phyloP scores from a whole-genome alignment of 164 flowering plant species.

The Sextonia rubra region DNA sequence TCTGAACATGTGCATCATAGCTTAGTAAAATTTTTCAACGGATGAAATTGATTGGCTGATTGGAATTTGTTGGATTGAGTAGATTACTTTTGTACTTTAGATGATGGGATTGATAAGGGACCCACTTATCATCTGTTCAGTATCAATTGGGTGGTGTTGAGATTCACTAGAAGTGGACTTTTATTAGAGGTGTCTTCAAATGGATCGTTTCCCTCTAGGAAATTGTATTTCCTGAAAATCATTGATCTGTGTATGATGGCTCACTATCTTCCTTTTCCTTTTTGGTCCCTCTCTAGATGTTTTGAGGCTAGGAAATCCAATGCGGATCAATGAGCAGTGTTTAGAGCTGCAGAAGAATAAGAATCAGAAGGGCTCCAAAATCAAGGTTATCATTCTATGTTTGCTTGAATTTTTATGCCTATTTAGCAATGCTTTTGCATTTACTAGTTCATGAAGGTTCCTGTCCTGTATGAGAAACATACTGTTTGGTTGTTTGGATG shows the following conservation, averaged over 20 bases:
- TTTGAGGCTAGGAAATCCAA: conserved; percentile 53
- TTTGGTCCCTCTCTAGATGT: conserved; percentile 48
- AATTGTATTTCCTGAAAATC: neutral
- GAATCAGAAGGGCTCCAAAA: conserved; percentile 49
- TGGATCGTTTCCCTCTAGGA: neutral
- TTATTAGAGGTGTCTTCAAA: neutral
- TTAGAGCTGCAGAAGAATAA: conserved; percentile 84
- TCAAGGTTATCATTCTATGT: conserved; percentile 40
- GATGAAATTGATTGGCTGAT: neutral
- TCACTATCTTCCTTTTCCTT: neutral
- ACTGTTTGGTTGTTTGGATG: neutral
- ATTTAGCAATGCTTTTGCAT: neutral
- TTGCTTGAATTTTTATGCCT: neutral
- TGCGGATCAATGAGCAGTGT: conserved; percentile 74
- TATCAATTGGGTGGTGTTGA: neutral
- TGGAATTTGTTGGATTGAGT: neutral
- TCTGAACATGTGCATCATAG: too few species aligned
- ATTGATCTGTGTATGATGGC: neutral
- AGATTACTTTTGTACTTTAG: neutral
- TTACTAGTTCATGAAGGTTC: neutral
- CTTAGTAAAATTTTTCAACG: neutral
- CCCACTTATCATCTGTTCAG: neutral
- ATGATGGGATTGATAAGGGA: neutral
- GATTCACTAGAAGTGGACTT: neutral
- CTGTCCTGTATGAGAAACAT: neutral